A percentile compares a stretch with the other conserved stretches of the same genome.
Conservation (phyloP, 139 green algal genomes). For the Chlamydomonas sphaeroides region DNA sequence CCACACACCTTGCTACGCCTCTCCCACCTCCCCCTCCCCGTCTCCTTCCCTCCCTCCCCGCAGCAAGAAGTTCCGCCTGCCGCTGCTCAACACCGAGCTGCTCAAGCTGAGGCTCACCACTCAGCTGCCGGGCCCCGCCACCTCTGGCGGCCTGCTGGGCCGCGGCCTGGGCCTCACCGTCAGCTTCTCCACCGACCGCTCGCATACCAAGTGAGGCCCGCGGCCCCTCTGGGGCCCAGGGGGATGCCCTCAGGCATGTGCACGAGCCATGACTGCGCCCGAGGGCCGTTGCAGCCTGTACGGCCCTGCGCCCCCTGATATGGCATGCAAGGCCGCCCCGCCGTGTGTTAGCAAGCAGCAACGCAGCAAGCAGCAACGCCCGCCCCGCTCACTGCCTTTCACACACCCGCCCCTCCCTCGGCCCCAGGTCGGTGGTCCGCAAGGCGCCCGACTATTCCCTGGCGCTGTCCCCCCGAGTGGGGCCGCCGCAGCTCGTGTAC, state of each 20-base stretch:
- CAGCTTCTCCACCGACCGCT: neutral
- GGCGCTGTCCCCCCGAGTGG: conserved; percentile 15
- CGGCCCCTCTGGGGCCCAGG: too few species aligned
- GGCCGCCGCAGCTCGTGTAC: conserved; percentile 21
- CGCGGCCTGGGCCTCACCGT: neutral
- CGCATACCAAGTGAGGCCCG: too few species aligned
- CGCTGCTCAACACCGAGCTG: conserved; percentile 24
- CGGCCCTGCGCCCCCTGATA: too few species aligned
- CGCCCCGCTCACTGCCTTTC: neutral
- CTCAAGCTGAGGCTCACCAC: conserved; percentile 5
- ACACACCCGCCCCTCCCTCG: neutral
- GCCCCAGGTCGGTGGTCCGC: neutral
- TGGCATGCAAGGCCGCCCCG: too few species aligned
- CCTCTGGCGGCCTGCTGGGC: conserved; percentile 18
- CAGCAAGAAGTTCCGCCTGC: conserved; percentile 43
- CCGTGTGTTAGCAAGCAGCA: too few species aligned
- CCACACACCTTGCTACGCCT: too few species aligned
- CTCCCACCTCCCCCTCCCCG: neutral
- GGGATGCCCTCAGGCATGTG: too few species aligned
- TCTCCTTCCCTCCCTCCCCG: neutral
- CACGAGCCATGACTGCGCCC: too few species aligned
- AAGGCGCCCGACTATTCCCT: conserved; percentile 10
- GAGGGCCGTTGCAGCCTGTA: too few species aligned
- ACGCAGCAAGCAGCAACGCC: too few species aligned
- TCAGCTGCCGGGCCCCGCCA: neutral